Conservation (phyloP, 371 early-diverging fungal genomes). For the Mortierella sp. region DNA sequence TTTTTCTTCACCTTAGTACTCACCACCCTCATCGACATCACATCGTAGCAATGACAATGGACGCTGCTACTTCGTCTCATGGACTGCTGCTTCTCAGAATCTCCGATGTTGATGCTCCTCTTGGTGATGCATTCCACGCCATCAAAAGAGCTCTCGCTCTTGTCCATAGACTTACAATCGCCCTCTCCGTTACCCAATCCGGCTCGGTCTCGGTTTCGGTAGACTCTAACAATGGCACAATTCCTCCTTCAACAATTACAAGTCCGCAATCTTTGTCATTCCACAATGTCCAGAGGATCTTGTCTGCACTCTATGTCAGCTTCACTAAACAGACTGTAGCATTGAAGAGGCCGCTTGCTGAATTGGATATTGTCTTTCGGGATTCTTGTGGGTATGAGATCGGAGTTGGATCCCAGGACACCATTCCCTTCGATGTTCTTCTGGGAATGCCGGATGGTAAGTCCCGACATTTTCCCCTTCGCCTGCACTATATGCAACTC, state of each 20-base stretch:
- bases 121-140: conserved; percentile 44
- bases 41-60: conserved; percentile 8
- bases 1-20: background rate
- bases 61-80: conserved; percentile 11
- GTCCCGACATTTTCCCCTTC: background rate
- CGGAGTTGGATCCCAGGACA: conserved; percentile 30
- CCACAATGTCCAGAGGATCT: conserved; percentile 38
- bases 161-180: conserved; percentile 42
- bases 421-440: conserved; percentile 36
- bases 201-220: background rate
- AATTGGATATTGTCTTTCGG: conserved; percentile 47
- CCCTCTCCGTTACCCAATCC: conserved; percentile 11
- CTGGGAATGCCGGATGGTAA: conserved; percentile 41
- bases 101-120: conserved; percentile 32
- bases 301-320: conserved; percentile 50
- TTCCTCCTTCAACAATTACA: background rate
- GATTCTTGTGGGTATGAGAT: conserved; percentile 49
- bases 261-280: conserved; percentile 17
- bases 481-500: too few species aligned
- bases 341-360: conserved; percentile 36
- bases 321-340: conserved; percentile 46
- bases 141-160: conserved; percentile 32
- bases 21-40: background rate
- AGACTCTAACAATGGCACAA: background rate
- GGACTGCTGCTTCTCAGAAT: conserved; percentile 42